Base-by-base conservation (phyloP, 78 protist species). In the Monosiga brevicollis region DNA sequence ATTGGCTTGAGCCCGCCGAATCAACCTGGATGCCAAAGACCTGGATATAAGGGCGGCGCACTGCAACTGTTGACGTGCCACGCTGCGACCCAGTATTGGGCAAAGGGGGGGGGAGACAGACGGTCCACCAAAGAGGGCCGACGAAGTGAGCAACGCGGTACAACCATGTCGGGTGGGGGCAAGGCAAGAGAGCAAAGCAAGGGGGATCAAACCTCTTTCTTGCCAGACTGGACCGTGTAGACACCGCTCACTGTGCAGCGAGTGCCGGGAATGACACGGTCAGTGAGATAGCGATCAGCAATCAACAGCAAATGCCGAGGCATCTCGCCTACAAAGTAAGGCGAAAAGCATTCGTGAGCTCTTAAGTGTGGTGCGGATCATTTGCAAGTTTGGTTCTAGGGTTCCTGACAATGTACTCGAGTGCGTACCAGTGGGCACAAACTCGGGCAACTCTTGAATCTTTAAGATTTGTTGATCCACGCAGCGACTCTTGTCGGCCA, bases 381-480 rank as follows among this genome's bases (percentile, higher is more conserved):
- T n/a, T n/a, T n/a, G n/a, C n/a, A n/a, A n/a, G n/a, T n/a, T n/a
- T 49, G 62, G 62, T 49, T 6, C 15, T 15, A 15, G 62, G 62
- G 62, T 49, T 6, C 15, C 29, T 49, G 62, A 49, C 29, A 6
- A 15, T 49, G 62, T 49, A 49, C 6, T 49, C 62, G 15, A 20
- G 62, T 15, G 15, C 62, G 62, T 6, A 49, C 99, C 99, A 0
- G 99, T 97, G 23, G 99, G 99, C 23, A 98, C 94, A 26, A 73
- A 39, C 76, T 97, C 99, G 24, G 99, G 99, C 24, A 78, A 29
- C 88, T 98, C 99, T 86, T 98, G 99, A 41, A 98, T 84, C 87
- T 97, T 97, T 73, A 97, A 80, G 42, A 88, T 76, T 78, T 98
- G 97, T 49, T 79, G 93, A 75, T 96, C 96, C 34, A 91, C 78